Base-by-base conservation (phyloP, 1,284 basidiomycete genomes). In the Sporisorium exsertum region DNA sequence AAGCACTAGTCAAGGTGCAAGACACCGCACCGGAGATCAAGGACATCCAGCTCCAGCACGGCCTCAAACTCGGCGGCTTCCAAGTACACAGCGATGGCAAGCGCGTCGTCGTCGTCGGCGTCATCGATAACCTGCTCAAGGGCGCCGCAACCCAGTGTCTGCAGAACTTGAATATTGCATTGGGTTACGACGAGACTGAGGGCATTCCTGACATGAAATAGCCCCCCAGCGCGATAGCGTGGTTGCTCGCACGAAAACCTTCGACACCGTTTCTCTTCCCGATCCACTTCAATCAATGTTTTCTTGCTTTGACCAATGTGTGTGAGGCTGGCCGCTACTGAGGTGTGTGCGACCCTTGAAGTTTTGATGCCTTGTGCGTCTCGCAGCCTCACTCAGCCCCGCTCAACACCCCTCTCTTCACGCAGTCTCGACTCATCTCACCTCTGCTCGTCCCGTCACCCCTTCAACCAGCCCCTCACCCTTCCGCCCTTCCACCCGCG, bases 111-210 rank as follows among this genome's bases (percentile, higher is more conserved):
- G 90, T 97, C 7, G 94, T 97, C 13, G 68, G 60, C 26, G 55
- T 57, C 12, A 69, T 99, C 77, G 97, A 99, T 86, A 99, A 99
- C 87, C 87, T 99, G 66, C 88, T 99, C 71, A 99, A 99, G 87
- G 96, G 96, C 12, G 97, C 96, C 52, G 96, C 96, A 8, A 99
- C 96, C 20, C 97, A 99, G 87, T 98, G 95, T 86, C 84, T 99
- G 67, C 94, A 97, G 92, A 99, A 99, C 86, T 87, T 99, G 83
- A 99, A 99, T 87, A 89, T 98, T 54, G 92, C 94, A 2, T 89
- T 99, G 33, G 96, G 96, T 15, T 94, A 93, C 80, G 94, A 96
- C 71, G 96, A 97, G 85, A 91, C 91, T 75, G 91, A 91, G 1
- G 95, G 95, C 6, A 94, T 97, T 68, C 90, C 73, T 0, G 35